Conservation (phyloP, 495 filamentous ascomycete genomes). For the Daldinia decipiens region DNA sequence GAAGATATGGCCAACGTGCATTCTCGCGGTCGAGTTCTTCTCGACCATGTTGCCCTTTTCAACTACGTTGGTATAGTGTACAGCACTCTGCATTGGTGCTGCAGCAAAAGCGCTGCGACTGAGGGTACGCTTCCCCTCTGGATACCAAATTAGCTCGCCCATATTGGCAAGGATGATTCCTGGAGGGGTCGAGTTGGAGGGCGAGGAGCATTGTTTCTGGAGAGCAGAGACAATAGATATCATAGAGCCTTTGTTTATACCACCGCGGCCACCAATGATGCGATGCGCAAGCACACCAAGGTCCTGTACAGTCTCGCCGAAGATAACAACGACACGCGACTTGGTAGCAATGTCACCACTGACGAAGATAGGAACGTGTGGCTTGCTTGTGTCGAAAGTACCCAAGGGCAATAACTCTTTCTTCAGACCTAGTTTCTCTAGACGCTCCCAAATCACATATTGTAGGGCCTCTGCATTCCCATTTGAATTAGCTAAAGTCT, state of each 20-base stretch:
- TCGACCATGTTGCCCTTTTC: slow-evolving; percentile 64
- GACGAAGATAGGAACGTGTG: slow-evolving; percentile 75
- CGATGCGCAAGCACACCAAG: slow-evolving; percentile 80
- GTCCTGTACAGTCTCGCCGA: slow-evolving; percentile 76
- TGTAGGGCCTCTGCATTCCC: slow-evolving; percentile 67
- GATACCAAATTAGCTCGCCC: slow-evolving; percentile 76
- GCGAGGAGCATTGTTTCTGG: slow-evolving; percentile 47
- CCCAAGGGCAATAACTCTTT: slow-evolving; percentile 68
- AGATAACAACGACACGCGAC: slow-evolving; percentile 75
- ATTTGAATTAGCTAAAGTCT: slow-evolving; percentile 5
- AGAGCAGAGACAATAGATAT: slow-evolving; percentile 68
- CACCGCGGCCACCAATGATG: slow-evolving; percentile 62
- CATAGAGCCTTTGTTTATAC: slow-evolving; percentile 73
- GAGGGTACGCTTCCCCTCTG: slow-evolving; percentile 64
- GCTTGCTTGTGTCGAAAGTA: slow-evolving; percentile 52
- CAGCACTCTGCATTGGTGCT: slow-evolving; percentile 65
- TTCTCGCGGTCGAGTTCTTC: slow-evolving; percentile 57
- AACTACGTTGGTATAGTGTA: slow-evolving; percentile 55
- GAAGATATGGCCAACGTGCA: slow-evolving; percentile 74
- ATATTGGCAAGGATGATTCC: slow-evolving; percentile 76
- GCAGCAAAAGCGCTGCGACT: slow-evolving; percentile 62
- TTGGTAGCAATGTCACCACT: slow-evolving; percentile 65
- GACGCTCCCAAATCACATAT: slow-evolving; percentile 66
- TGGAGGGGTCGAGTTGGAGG: slow-evolving; percentile 47
- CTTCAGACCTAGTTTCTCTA: slow-evolving; percentile 65